phyloP scores from a whole-genome alignment of 2,329 filamentous ascomycete genomes.

The Penicillium hesseltinei region DNA sequence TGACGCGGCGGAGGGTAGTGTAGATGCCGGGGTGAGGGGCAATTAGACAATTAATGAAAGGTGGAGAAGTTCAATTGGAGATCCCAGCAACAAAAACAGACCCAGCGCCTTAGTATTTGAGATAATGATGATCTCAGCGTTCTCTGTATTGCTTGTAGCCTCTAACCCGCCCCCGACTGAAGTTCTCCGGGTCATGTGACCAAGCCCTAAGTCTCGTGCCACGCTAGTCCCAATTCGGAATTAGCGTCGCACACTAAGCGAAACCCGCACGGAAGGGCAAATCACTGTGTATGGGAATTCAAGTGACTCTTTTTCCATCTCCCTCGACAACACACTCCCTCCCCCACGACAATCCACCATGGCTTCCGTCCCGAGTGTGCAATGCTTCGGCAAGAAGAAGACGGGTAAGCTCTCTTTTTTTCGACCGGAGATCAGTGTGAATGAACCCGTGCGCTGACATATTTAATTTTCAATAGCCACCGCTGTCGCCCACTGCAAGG shows the following conservation, averaged over 20 bases:
- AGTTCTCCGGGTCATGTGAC: constrained; percentile 31
- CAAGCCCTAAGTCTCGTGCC: constrained; percentile 25
- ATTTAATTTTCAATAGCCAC: constrained; percentile 57
- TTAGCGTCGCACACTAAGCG: constrained; percentile 41
- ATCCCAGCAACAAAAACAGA: not conserved
- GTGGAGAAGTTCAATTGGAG: not conserved
- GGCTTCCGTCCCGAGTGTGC: constrained; percentile 77
- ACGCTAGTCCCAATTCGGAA: constrained; percentile 24
- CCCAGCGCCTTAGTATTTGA: not conserved
- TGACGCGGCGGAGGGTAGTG: not conserved
- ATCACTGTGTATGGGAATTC: constrained; percentile 30
- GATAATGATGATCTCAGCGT: constrained; percentile 8
- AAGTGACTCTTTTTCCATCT: constrained; percentile 32
- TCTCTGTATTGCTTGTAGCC: constrained; percentile 4
- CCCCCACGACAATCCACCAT: constrained; percentile 57
- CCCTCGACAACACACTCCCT: constrained; percentile 41
- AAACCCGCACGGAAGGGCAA: constrained; percentile 42
- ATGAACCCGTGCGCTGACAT: constrained; percentile 31
- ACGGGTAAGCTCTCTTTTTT: constrained; percentile 51
- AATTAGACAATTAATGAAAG: not conserved
- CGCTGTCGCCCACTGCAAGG: constrained; percentile 90
- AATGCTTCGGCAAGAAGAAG: constrained; percentile 99
- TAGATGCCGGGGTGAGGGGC: not conserved
- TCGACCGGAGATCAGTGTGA: not conserved
- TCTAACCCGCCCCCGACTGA: constrained; percentile 4